A percentile compares a stretch with the other conserved stretches of the same genome.
These are phyloP conservation scores for Sapria himalayana DNA, from an alignment of 345 rosid species.

Conservation along the genomic window DNA sequence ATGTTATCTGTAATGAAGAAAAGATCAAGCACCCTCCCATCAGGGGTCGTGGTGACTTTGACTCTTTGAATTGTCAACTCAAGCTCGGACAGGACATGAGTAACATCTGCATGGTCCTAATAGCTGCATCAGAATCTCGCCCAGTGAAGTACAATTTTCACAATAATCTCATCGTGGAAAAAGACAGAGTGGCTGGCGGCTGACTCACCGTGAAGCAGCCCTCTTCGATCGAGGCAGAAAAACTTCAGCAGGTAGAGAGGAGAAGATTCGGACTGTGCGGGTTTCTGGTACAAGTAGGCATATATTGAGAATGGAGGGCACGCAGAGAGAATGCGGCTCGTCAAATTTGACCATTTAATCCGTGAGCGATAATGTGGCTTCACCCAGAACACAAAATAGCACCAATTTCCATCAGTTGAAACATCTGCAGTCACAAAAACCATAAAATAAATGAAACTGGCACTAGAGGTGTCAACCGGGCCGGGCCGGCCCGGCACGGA, in stretches of 20 bases:
- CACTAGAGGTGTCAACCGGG: too few species aligned
- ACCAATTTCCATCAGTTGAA: constrained; percentile 80
- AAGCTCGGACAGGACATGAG: constrained; percentile 59
- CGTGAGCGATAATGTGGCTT: constrained; percentile 26
- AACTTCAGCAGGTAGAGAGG: constrained; percentile 55
- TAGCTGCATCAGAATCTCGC: constrained; percentile 6
- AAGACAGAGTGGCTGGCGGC: too few species aligned
- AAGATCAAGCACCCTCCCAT: constrained; percentile 61
- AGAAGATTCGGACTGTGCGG: constrained; percentile 19
- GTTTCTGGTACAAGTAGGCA: constrained; percentile 19
- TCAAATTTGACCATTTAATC: constrained; percentile 51
- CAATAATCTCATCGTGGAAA: too few species aligned
- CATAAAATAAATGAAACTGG: too few species aligned
- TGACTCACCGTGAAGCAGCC: constrained; percentile 67
- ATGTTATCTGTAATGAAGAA: constrained; percentile 63
- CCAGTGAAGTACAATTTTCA: too few species aligned
- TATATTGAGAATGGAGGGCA: constrained; percentile 40
- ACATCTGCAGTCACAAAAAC: constrained; percentile 28
- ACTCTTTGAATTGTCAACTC: constrained; percentile 69
- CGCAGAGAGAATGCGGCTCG: constrained; percentile 37
- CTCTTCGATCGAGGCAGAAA: constrained; percentile 37
- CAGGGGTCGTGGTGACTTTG: constrained; percentile 72
- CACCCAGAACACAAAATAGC: constrained; percentile 65
- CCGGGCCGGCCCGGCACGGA: too few species aligned
- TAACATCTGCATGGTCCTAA: constrained; percentile 35